A percentile compares a stretch with the other conserved stretches of the same genome.
Conservation (phyloP, 352 stramenopile genomes). For the Plasmopara halstedii region DNA sequence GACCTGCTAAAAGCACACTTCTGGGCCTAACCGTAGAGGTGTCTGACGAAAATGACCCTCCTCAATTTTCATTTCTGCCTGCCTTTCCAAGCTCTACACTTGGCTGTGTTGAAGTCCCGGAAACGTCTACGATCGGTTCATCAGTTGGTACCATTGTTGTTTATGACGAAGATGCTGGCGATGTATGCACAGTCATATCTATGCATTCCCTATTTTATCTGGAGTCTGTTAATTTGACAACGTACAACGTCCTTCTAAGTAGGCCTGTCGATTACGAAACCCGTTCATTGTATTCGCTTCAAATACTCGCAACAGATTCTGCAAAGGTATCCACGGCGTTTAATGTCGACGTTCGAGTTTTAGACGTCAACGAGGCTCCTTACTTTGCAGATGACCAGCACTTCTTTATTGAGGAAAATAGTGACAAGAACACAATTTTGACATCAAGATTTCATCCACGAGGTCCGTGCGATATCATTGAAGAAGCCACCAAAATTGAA, state of each 20-base stretch:
- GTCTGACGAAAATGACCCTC: constrained; percentile 11
- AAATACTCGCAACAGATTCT: constrained; percentile 7
- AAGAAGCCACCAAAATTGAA: neutral
- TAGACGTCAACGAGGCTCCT: constrained; percentile 43
- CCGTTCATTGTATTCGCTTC: constrained; percentile 5
- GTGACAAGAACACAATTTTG: constrained; percentile 3
- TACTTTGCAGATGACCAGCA: constrained; percentile 22
- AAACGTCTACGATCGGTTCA: constrained; percentile 10
- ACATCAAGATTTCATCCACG: constrained; percentile 18
- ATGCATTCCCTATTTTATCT: constrained; percentile 6
- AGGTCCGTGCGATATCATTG: constrained; percentile 3
- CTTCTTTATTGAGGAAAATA: constrained; percentile 36
- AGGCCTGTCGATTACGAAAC: constrained; percentile 19
- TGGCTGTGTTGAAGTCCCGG: constrained; percentile 4
- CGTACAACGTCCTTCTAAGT: constrained; percentile 7
- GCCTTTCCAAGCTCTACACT: constrained; percentile 3
- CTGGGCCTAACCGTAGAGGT: constrained; percentile 6
- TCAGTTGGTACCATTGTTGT: constrained; percentile 5
- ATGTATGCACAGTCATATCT: constrained; percentile 5
- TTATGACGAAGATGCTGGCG: constrained; percentile 17
- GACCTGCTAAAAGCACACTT: constrained; percentile 11
- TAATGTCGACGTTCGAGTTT: constrained; percentile 14
- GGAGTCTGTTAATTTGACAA: constrained; percentile 2
- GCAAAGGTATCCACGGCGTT: neutral
- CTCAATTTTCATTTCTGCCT: constrained; percentile 9